phyloP scores from a whole-genome alignment of 2,329 filamentous ascomycete genomes.

The Talaromyces albobiverticillius region DNA sequence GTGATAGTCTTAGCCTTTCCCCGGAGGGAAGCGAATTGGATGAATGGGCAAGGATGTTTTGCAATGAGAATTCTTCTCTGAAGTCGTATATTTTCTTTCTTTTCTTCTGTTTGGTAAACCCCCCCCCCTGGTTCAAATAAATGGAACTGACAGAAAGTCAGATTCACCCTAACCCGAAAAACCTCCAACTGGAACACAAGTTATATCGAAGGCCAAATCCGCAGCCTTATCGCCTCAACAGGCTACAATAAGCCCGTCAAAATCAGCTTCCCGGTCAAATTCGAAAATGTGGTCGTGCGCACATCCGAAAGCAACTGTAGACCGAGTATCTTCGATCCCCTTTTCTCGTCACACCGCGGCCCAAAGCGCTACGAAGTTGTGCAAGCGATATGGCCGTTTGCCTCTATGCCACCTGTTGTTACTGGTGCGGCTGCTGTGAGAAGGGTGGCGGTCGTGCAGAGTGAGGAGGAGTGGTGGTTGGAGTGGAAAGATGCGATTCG shows the following conservation, averaged over 20 bases:
- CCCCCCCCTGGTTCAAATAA: no score
- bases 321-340: constrained; percentile 18
- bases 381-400: constrained; percentile 23
- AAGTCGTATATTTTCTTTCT: constrained; percentile 16
- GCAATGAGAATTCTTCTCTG: constrained; percentile 19
- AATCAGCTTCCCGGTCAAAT: constrained; percentile 23
- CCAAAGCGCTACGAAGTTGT: constrained; percentile 24
- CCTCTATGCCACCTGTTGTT: constrained; percentile 10
- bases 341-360: constrained; percentile 23
- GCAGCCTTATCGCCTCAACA: constrained; percentile 23
- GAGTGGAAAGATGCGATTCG: constrained; percentile 22
- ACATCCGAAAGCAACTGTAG: constrained; percentile 13
- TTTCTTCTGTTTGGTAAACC: not conserved
- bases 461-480: constrained; percentile 25
- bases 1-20: constrained; percentile 10
- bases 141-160: no score
- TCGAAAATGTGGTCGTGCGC: constrained; percentile 21
- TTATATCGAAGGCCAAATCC: constrained; percentile 24
- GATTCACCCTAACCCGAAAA: constrained; percentile 15
- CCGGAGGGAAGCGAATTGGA: constrained; percentile 17
- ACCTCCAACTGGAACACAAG: constrained; percentile 17
- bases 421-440: constrained; percentile 13
- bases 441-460: constrained; percentile 15
- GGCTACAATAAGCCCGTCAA: constrained; percentile 24
- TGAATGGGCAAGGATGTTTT: constrained; percentile 22